Evolutionary conservation across 768 basidiomycete species (phyloP), one percentile per base, ranked within the genome.

Genomic region (Tricholoma furcatifolium): DNA sequence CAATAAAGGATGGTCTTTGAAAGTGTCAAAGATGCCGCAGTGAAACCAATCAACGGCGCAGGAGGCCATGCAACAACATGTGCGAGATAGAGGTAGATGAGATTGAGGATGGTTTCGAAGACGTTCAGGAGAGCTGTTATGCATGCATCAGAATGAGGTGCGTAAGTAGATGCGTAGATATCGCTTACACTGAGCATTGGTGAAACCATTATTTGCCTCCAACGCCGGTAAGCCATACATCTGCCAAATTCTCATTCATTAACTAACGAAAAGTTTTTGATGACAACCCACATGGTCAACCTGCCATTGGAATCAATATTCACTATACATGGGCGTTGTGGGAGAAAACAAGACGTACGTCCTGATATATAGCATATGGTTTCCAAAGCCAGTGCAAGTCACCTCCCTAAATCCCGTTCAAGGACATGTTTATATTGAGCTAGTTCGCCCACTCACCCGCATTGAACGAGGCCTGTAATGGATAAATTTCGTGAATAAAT

Each of bases 321-420:
- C 5, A 36, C 48, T 27, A 24, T 46, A 17, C 24, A 27, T 56
- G 17, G 23, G n/a, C n/a, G 23, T 76, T 73, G 31, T 23, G 21
- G 70, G 63, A 55, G 77, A 72, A 50, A 34, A 44, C 7, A 12
- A 21, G 6, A 54, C 70, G 40, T 47, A 91, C 72, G n/a, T 85
- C 73, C 62, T 91, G 85, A 69, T 92, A 93, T 27, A 88, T 54
- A 21, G 75, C 79, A 63, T 95, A 95, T 2, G 91, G 91, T 53
- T 79, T 74, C 93, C 93, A 96, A 40, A 95, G 80, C 93, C 92
- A 95, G 60, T 93, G 88, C 42, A 94, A 74, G 67, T 94, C 91
- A 2, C 93, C 93, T 1, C 90, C 92, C 75, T 79, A 42, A 45
- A 39, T 36, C 7, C 20, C 43, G 17, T 39, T 45, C 30, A 43